A percentile compares a stretch with the other conserved stretches of the same genome.
Conservation (phyloP, 2,329 filamentous ascomycete genomes). For the Coniochaeta pulveracea region DNA sequence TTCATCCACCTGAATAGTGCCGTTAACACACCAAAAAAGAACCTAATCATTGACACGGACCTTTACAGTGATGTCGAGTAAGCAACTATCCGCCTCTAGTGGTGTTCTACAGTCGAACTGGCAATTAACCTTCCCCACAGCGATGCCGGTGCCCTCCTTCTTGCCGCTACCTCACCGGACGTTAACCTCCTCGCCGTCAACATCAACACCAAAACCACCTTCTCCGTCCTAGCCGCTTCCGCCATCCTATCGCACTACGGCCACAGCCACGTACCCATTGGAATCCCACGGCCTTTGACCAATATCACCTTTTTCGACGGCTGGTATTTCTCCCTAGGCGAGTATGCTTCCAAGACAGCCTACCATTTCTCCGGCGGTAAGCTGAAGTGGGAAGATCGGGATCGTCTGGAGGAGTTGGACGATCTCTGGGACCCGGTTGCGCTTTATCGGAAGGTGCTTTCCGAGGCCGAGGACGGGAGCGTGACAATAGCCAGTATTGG, state of each 20-base stretch:
- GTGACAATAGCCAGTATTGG: constrained; percentile 33
- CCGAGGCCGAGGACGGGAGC: constrained; percentile 24
- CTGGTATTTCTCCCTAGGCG: constrained; percentile 24
- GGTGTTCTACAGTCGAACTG: constrained; percentile 2
- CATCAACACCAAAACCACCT: constrained; percentile 28
- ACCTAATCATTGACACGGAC: constrained; percentile 34
- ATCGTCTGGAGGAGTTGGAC: constrained; percentile 18
- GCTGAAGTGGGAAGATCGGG: constrained; percentile 24
- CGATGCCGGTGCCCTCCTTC: constrained; percentile 28
- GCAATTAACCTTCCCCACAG: no score
- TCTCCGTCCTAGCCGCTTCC: constrained; percentile 27
- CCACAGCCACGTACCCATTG: constrained; percentile 22
- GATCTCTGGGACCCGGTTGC: constrained; percentile 28
- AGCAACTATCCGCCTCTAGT: constrained; percentile 6
- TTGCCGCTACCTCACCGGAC: constrained; percentile 24
- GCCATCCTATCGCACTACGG: constrained; percentile 30
- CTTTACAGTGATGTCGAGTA: constrained; percentile 35
- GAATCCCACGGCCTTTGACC: constrained; percentile 24
- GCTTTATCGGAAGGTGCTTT: constrained; percentile 31
- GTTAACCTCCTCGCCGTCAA: constrained; percentile 28
- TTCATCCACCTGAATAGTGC: no score
- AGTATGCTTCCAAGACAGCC: constrained; percentile 33
- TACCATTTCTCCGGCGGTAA: constrained; percentile 26
- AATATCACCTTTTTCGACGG: constrained; percentile 31
- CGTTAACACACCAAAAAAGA: no score